Percentiles rank a stretch among this genome's conserved stretches.
These are phyloP conservation scores for Pichia gijzeniarum DNA, from an alignment of 805 yeast species.

Conservation along the genomic window DNA sequence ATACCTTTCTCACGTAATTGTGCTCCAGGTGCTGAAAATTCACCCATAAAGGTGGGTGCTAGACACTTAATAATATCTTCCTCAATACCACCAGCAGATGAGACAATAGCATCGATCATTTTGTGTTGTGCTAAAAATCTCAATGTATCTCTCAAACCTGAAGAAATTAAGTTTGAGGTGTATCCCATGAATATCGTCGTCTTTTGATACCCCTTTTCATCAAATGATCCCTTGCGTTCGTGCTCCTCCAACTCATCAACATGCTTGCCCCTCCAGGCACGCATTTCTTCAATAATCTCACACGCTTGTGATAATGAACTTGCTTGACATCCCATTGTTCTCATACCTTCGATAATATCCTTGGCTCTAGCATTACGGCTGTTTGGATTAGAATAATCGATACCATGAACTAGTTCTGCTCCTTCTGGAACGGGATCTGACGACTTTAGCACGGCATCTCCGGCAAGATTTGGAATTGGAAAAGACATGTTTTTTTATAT, in stretches of 20 bases:
- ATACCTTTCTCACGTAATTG: slow-evolving; percentile 87
- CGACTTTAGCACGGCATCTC: slow-evolving; percentile 85
- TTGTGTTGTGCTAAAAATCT: slow-evolving; percentile 88
- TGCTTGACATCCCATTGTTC: slow-evolving; percentile 96
- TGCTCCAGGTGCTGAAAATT: slow-evolving; percentile 75
- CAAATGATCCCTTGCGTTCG: slow-evolving; percentile 67
- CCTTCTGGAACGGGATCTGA: slow-evolving; percentile 82
- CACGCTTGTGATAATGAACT: slow-evolving; percentile 81
- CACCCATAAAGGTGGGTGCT: slow-evolving; percentile 95
- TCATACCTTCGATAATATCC: slow-evolving; percentile 78
- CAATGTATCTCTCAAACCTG: slow-evolving; percentile 89
- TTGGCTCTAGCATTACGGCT: slow-evolving; percentile 74
- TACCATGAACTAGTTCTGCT: slow-evolving; percentile 75
- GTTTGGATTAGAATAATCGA: slow-evolving; percentile 77
- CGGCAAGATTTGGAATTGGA: slow-evolving; percentile 61
- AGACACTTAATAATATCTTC: slow-evolving; percentile 95
- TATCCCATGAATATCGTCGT: slow-evolving; percentile 93
- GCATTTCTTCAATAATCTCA: slow-evolving; percentile 88
- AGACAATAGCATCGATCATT: slow-evolving; percentile 89
- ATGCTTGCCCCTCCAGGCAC: slow-evolving; percentile 86
- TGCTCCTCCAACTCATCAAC: slow-evolving; percentile 62
- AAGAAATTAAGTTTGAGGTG: slow-evolving; percentile 91
- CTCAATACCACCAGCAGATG: slow-evolving; percentile 98
- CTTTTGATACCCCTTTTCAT: slow-evolving; percentile 70
- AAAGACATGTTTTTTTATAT: slow-evolving; percentile 3